Evolutionary conservation across 257 asterid species (phyloP).

Genomic region (Mentha longifolia): DNA sequence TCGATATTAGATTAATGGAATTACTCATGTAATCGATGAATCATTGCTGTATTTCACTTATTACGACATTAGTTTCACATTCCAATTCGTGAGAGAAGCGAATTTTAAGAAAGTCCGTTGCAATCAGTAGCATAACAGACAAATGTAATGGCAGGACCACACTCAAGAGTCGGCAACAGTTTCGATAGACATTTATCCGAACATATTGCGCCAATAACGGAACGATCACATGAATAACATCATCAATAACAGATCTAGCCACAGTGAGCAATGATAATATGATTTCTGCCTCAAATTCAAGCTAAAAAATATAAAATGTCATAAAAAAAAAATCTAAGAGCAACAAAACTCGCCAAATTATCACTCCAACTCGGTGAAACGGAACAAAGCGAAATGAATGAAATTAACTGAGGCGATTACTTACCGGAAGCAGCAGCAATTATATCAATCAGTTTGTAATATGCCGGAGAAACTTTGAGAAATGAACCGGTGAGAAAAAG

Average conservation of each 20-base stretch:
- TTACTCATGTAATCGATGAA: neutral
- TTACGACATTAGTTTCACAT: neutral
- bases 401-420: neutral
- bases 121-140: neutral
- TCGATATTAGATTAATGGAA: neutral
- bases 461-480: neutral
- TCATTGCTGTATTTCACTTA: neutral
- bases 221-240: neutral
- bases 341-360: neutral
- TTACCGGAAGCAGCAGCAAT: neutral
- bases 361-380: slow-evolving; percentile 1
- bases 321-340: neutral
- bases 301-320: neutral
- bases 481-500: neutral
- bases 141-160: neutral
- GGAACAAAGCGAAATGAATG: neutral
- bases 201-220: slow-evolving; percentile 8
- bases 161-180: neutral
- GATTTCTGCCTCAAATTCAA: neutral
- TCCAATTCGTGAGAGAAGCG: neutral
- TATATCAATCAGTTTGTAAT: neutral
- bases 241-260: neutral
- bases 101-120: neutral
- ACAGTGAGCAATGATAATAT: neutral
- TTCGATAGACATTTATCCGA: slow-evolving; percentile 8